phyloP scores from a whole-genome alignment of 176 grass and related monocot genomes.

The Elaeis guineensis region DNA sequence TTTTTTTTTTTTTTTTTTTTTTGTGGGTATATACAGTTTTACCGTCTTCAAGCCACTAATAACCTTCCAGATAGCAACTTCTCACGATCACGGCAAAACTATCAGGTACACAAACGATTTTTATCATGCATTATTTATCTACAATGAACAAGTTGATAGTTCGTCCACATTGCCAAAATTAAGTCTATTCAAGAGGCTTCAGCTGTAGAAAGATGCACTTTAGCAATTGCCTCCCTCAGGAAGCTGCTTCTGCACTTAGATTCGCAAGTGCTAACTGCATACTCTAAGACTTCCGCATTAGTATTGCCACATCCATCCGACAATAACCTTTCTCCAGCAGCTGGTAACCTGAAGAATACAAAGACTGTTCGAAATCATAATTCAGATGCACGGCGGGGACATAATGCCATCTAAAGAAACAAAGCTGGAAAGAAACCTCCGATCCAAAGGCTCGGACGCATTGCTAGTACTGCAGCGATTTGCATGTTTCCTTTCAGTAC shows the following conservation, averaged over 20 bases:
- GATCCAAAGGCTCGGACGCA: slow-evolving; percentile 11
- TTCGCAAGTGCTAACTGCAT: slow-evolving; percentile 41
- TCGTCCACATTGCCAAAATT: too few relatives aligned
- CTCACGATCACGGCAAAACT: too few relatives aligned
- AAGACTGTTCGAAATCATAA: not conserved
- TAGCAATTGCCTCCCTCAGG: slow-evolving; percentile 31
- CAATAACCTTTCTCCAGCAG: not conserved
- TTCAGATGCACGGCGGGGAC: not conserved
- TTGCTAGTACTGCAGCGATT: slow-evolving; percentile 13
- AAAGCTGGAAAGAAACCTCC: slow-evolving; percentile 20
- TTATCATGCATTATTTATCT: too few relatives aligned
- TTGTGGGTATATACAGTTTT: too few relatives aligned
- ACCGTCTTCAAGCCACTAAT: too few relatives aligned
- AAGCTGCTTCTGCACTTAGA: slow-evolving; percentile 58
- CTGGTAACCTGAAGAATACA: slow-evolving; percentile 13
- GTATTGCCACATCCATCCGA: not conserved
- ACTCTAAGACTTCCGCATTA: slow-evolving; percentile 25
- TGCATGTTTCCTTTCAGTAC: slow-evolving; percentile 25
- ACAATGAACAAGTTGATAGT: too few relatives aligned
- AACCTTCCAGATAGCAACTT: too few relatives aligned
- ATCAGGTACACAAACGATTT: too few relatives aligned
- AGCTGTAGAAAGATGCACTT: slow-evolving; percentile 46
- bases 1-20: too few relatives aligned
- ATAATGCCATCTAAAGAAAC: not conserved
- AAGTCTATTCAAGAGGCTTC: slow-evolving; percentile 20